phyloP scores from a whole-genome alignment of 73 alveolate genomes.

The Urostyla sp. region DNA sequence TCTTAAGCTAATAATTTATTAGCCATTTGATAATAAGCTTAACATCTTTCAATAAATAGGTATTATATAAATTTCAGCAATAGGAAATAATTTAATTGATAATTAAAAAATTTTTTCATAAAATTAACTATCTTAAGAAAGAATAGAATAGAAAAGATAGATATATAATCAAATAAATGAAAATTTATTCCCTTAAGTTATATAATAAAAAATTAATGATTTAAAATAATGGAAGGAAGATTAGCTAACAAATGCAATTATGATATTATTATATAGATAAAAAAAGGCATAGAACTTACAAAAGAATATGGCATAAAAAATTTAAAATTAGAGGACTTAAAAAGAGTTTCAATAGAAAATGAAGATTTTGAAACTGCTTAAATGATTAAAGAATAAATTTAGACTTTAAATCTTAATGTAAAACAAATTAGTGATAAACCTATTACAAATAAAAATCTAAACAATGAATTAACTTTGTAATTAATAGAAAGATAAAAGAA shows the following conservation, averaged over 20 bases:
- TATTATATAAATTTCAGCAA: slow-evolving; percentile 40
- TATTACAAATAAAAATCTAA: no score
- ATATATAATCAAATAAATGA: no score
- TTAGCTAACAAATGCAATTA: slow-evolving; percentile 54
- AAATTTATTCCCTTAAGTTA: no score
- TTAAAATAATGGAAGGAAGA: no score
- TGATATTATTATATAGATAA: slow-evolving; percentile 49
- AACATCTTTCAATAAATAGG: slow-evolving; percentile 69
- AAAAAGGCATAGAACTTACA: slow-evolving; percentile 43
- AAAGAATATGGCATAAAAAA: slow-evolving; percentile 53
- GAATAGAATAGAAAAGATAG: no score
- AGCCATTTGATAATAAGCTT: slow-evolving; percentile 60
- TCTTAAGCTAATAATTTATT: slow-evolving; percentile 57
- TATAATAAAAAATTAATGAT: no score
- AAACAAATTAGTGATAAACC: neutral
- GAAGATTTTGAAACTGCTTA: slow-evolving; percentile 70
- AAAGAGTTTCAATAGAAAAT: slow-evolving; percentile 63
- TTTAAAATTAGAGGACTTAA: slow-evolving; percentile 39
- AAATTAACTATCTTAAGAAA: no score
- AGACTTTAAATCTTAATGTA: no score
- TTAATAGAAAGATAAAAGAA: no score
- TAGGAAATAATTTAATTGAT: no score
- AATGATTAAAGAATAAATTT: slow-evolving; percentile 15
- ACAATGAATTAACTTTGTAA: no score
- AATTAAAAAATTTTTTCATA: no score